Evolutionary conservation across 164 flowering plant genomes (phyloP).

Genomic region (Liriodendron chinense): DNA sequence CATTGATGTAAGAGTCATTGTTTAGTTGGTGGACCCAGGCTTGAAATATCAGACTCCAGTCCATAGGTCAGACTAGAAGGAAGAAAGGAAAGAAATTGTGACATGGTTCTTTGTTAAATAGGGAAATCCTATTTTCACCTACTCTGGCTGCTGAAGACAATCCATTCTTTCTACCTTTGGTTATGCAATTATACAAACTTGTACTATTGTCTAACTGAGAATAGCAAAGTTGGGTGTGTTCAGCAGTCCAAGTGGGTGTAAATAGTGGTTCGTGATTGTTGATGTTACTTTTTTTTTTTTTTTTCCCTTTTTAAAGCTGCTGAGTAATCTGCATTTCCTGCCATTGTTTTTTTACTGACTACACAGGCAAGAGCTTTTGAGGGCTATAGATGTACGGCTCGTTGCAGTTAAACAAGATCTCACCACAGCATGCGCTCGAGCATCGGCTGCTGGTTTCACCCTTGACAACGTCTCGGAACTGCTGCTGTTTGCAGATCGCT

Average conservation of each 20-base stretch:
- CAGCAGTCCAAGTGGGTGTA: too few relatives aligned
- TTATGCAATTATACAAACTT: background rate
- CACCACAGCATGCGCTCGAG: conserved; percentile 56
- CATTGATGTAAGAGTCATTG: background rate
- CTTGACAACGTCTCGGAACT: conserved; percentile 61
- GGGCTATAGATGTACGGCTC: conserved; percentile 81
- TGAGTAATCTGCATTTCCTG: background rate
- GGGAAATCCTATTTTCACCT: too few relatives aligned
- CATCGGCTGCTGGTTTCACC: conserved; percentile 76
- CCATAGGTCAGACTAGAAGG: too few relatives aligned
- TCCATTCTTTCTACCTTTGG: background rate
- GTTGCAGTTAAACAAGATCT: conserved; percentile 67
- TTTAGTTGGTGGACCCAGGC: background rate
- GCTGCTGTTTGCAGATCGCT: conserved; percentile 63
- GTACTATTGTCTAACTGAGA: too few relatives aligned
- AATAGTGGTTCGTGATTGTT: background rate
- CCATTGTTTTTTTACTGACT: background rate
- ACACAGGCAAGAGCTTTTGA: conserved; percentile 71
- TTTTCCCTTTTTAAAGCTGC: background rate
- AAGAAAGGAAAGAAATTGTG: background rate
- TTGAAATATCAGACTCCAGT: background rate
- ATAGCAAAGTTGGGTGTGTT: too few relatives aligned
- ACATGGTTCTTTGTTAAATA: background rate
- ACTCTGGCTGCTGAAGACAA: too few relatives aligned
- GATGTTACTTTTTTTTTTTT: background rate